Percentiles rank a stretch among this genome's conserved stretches.
Evolutionary conservation across 129 eudicot species (phyloP).

Genomic region (Pseudognaphalium luteoalbum): DNA sequence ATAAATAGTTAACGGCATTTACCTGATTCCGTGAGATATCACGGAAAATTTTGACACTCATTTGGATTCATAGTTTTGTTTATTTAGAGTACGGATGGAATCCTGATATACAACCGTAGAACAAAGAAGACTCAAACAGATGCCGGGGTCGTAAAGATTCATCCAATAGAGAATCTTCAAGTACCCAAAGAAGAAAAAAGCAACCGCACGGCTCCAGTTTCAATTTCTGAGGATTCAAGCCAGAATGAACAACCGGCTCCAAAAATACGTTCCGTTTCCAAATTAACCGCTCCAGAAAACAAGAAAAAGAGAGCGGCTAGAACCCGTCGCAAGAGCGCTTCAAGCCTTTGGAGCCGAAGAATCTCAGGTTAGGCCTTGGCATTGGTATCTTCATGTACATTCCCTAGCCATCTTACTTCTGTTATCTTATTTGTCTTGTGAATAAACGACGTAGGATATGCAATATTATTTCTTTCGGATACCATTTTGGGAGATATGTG

Average conservation of each 20-base stretch:
- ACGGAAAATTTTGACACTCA: background rate
- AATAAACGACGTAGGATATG: background rate
- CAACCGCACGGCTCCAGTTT: conserved; percentile 12
- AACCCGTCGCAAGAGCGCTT: conserved; percentile 51
- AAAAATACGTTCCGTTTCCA: conserved; percentile 46
- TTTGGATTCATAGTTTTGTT: conserved; percentile 8
- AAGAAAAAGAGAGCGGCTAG: conserved; percentile 53
- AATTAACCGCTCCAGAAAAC: conserved; percentile 42
- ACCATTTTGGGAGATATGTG: conserved; percentile 30
- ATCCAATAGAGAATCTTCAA: conserved; percentile 32
- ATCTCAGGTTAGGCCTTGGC: conserved; percentile 38
- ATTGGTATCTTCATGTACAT: conserved; percentile 33
- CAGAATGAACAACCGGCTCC: conserved; percentile 47
- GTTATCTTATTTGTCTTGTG: conserved; percentile 32
- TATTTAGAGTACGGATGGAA: conserved; percentile 51
- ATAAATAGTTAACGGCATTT: background rate
- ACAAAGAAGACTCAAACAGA: conserved; percentile 47
- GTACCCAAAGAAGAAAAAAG: conserved; percentile 31
- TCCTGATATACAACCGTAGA: conserved; percentile 45
- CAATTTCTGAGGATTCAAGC: conserved; percentile 26
- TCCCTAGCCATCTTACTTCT: conserved; percentile 21
- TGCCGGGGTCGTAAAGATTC: conserved; percentile 40
- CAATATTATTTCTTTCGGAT: conserved; percentile 2
- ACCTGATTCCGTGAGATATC: background rate
- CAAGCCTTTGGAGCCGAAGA: conserved; percentile 44